These are phyloP conservation scores for Vigna trinervia DNA, from an alignment of 306 rosid genomes.

Conservation along the genomic window DNA sequence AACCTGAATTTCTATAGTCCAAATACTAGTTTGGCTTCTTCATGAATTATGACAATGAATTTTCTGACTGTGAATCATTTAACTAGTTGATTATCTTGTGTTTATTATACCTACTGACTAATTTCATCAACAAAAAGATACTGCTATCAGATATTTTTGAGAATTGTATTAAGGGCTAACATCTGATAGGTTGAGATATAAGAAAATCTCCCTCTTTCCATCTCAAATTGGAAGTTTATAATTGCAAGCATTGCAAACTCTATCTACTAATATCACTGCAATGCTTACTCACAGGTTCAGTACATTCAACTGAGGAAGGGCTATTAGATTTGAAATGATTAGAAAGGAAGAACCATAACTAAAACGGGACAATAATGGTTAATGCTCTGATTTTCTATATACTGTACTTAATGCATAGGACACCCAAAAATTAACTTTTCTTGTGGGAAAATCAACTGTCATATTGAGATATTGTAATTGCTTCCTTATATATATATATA, in stretches of 20 bases:
- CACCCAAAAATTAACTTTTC: background rate
- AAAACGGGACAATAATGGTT: background rate
- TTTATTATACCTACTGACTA: background rate
- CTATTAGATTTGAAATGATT: background rate
- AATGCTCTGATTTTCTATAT: background rate
- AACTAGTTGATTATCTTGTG: slow-evolving; percentile 5
- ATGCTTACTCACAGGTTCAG: background rate
- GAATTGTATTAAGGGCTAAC: background rate
- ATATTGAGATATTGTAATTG: slow-evolving; percentile 1
- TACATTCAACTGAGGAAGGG: background rate
- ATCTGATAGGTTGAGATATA: background rate
- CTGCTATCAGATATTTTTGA: background rate
- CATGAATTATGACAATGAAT: background rate
- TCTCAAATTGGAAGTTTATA: slow-evolving; percentile 1
- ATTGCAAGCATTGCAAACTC: background rate
- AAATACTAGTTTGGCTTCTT: background rate
- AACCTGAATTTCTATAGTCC: background rate
- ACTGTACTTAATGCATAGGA: background rate
- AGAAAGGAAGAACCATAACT: background rate
- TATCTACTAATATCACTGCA: slow-evolving; percentile 2
- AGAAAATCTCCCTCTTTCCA: background rate
- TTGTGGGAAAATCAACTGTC: background rate
- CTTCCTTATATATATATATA: background rate
- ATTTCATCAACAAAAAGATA: slow-evolving; percentile 2
- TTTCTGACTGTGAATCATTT: slow-evolving; percentile 25